Evolutionary conservation across 495 filamentous ascomycete species (phyloP).

Genomic region (Cairneyella variabilis): DNA sequence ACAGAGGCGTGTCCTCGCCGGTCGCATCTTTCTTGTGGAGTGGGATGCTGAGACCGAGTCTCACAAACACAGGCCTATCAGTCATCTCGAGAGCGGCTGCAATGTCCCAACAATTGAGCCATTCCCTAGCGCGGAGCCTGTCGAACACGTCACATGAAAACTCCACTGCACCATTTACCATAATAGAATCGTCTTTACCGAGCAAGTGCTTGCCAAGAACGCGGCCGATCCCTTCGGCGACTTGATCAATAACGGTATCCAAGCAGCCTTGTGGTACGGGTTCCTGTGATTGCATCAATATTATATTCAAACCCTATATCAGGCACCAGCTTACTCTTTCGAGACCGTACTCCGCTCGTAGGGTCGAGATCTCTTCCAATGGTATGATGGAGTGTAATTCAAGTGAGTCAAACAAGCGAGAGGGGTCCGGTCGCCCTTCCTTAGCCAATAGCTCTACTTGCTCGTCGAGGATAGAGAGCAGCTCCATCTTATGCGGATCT

Average conservation of each 20-base stretch:
- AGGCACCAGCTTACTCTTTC: conserved; percentile 13
- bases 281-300: neutral
- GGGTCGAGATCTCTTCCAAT: conserved; percentile 13
- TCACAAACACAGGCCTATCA: conserved; percentile 17
- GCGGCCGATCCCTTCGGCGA: conserved; percentile 15
- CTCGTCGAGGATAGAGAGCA: conserved; percentile 18
- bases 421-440: conserved; percentile 10
- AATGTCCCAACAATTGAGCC: conserved; percentile 19
- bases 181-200: conserved; percentile 14
- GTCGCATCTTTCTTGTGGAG: conserved; percentile 16
- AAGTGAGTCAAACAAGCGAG: conserved; percentile 17
- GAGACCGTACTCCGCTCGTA: conserved; percentile 12
- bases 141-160: conserved; percentile 15
- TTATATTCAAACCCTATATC: neutral
- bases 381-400: conserved; percentile 18
- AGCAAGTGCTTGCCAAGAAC: conserved; percentile 15
- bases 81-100: conserved; percentile 18
- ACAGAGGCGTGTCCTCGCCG: conserved; percentile 15
- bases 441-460: conserved; percentile 18
- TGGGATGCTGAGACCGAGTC: conserved; percentile 14
- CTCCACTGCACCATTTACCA: conserved; percentile 14
- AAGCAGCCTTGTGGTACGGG: neutral
- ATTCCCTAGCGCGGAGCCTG: conserved; percentile 14
- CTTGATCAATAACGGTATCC: conserved; percentile 6
- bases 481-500: conserved; percentile 17